Base-by-base conservation (phyloP, 2,329 filamentous ascomycete species). In the Dactylellina cionopaga region DNA sequence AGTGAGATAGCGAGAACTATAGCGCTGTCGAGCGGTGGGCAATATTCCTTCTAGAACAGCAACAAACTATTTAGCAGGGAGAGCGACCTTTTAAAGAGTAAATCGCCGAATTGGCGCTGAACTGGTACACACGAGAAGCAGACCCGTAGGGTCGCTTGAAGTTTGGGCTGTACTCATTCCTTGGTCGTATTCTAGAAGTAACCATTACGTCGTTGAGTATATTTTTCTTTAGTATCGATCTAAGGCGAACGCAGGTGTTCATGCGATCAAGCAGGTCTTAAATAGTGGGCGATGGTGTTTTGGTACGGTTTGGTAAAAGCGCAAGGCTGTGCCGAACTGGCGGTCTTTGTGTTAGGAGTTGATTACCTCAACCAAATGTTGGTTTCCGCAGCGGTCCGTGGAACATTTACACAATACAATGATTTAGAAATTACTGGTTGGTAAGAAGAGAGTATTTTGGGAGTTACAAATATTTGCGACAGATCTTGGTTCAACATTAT, bases 1-100 rank as follows among this genome's bases (percentile, higher is more conserved):
- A 63, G 75, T 75, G 69, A 70, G 70, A 77, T 77, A 37, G 76
- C 71, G 29, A 75, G 71, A 27, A 77, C 75, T 55, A 77, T 68
- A 15, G 76, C 58, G 44, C 74, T 74, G 59, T 77, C 76, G n/a
- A 77, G 59, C 54, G 41, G 64, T 73, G 51, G 59, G 44, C 71
- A 76, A 72, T 74, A 77, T 76, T 70, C 62, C 43, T 75, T 76
- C 46, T 60, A n/a, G 24, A 31, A n/a, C 24, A 7, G 24, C 2
- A n/a, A 6, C 17, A 2, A n/a, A 4, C 22, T 9, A 10, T 13
- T 52, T 63, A 52, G 46, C 43, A 27, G 31, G 52, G 52, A 43
- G 29, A 35, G 13, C 19, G 19, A 9, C 1, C 24, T 39, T 6
- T 31, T 6, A 15, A 17, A 1, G 29, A n/a, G 41, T 22, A 13